phyloP scores from a whole-genome alignment of 352 stramenopile genomes.

The Globisporangium takayamanum region DNA sequence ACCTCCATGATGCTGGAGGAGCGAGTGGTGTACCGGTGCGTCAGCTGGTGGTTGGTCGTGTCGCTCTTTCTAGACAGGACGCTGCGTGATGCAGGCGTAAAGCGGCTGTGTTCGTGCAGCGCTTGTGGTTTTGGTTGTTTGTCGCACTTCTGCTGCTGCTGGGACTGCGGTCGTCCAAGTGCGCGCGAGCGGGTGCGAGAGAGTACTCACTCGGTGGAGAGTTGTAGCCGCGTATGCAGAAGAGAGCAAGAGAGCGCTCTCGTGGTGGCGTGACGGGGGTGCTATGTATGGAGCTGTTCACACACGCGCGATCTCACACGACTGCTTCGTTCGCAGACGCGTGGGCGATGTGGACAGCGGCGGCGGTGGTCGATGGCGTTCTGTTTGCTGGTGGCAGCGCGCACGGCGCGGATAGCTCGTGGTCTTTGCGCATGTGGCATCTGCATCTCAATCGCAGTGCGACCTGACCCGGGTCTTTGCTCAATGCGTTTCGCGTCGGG shows the following conservation, averaged over 20 bases:
- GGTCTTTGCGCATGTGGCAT: no score
- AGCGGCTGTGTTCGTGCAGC: background rate
- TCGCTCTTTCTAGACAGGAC: conserved; percentile 14
- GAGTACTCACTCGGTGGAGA: background rate
- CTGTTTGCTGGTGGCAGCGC: background rate
- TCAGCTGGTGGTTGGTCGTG: background rate
- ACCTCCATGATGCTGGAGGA: conserved; percentile 7
- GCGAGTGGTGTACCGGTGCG: background rate
- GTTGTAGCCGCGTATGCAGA: background rate
- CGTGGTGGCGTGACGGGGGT: background rate
- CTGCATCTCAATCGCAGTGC: no score
- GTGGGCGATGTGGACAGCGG: background rate
- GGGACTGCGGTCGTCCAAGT: background rate
- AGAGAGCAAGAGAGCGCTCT: background rate
- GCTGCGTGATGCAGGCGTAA: background rate
- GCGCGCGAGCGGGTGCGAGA: background rate
- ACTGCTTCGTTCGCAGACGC: conserved; percentile 1
- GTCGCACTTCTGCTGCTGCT: background rate
- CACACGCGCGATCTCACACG: background rate
- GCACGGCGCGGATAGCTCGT: no score
- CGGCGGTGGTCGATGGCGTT: background rate
- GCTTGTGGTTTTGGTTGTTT: background rate
- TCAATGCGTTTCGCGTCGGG: no score
- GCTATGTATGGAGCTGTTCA: background rate
- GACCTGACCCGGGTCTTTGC: no score